Evolutionary conservation across 805 yeast genomes (phyloP).

Genomic region (Spencermartinsiella europaea): DNA sequence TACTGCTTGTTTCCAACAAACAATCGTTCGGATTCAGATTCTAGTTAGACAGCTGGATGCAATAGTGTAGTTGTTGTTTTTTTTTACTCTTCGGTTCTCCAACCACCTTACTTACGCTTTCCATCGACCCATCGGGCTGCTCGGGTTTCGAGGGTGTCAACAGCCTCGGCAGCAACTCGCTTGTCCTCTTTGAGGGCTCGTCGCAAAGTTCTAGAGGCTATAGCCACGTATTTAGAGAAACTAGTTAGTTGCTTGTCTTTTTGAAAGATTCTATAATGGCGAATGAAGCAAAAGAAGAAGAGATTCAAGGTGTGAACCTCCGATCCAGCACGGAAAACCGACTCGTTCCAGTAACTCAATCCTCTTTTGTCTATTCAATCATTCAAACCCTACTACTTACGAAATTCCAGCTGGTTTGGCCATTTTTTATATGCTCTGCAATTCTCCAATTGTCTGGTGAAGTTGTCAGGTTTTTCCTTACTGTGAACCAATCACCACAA

Average conservation of each 20-base stretch:
- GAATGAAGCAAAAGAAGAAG: too few species aligned
- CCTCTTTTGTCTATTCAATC: too few species aligned
- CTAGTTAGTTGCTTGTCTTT: conserved; percentile 34
- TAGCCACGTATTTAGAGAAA: conserved; percentile 82
- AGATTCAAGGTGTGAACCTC: too few species aligned
- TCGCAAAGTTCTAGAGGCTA: conserved; percentile 87
- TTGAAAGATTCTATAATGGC: too few species aligned
- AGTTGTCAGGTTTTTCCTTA: too few species aligned
- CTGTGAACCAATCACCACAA: too few species aligned
- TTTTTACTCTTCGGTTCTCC: neutral
- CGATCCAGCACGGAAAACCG: too few species aligned
- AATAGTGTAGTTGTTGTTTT: neutral
- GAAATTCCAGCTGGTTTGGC: conserved; percentile 32
- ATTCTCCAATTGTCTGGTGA: too few species aligned
- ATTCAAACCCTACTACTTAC: conserved; percentile 19
- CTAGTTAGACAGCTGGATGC: conserved; percentile 6
- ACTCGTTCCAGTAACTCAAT: too few species aligned
- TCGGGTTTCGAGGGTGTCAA: conserved; percentile 70
- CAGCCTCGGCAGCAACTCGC: conserved; percentile 62
- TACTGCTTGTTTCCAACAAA: conserved; percentile 14
- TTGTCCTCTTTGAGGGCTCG: conserved; percentile 81
- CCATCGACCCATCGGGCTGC: conserved; percentile 72
- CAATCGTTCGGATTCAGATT: conserved; percentile 24
- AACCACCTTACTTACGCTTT: conserved; percentile 28
- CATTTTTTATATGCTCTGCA: too few species aligned